phyloP scores from a whole-genome alignment of 1,139 yeast species.

The Spathaspora sp. region DNA sequence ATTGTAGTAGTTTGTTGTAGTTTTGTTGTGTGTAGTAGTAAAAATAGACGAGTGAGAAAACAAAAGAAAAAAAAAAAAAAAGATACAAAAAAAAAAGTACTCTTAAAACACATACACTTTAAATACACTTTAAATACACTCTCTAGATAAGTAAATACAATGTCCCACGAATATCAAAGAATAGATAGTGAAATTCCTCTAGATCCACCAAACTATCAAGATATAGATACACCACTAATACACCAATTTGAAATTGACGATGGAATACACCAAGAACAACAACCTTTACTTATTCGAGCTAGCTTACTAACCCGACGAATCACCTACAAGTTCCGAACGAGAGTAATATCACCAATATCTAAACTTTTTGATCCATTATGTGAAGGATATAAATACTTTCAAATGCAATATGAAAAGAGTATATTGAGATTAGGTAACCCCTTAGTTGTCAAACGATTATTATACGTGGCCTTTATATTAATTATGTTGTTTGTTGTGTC shows the following conservation, averaged over 20 bases:
- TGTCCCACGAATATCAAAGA: neutral
- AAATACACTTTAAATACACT: too few species aligned
- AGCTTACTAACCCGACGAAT: conserved; percentile 30
- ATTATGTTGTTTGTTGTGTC: conserved; percentile 57
- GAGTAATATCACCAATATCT: conserved; percentile 53
- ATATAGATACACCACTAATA: conserved; percentile 14
- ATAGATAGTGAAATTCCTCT: neutral
- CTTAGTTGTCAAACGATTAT: conserved; percentile 70
- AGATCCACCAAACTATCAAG: neutral
- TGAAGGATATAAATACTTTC: conserved; percentile 49
- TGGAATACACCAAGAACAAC: conserved; percentile 14
- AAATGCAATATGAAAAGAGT: conserved; percentile 51
- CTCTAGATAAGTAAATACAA: too few species aligned
- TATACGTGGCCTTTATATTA: conserved; percentile 68
- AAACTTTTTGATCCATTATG: conserved; percentile 68
- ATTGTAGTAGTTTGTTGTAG: neutral
- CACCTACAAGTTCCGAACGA: conserved; percentile 39
- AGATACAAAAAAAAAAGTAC: neutral
- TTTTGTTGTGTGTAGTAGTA: neutral
- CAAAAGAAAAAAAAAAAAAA: neutral
- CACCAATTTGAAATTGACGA: conserved; percentile 49
- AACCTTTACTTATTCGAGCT: conserved; percentile 29
- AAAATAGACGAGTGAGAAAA: neutral
- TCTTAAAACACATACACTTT: too few species aligned
- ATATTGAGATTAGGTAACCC: conserved; percentile 80